These are phyloP conservation scores for Nannizziopsis arthrosporioides DNA, from an alignment of 2,329 filamentous ascomycete genomes.

Conservation along the genomic window DNA sequence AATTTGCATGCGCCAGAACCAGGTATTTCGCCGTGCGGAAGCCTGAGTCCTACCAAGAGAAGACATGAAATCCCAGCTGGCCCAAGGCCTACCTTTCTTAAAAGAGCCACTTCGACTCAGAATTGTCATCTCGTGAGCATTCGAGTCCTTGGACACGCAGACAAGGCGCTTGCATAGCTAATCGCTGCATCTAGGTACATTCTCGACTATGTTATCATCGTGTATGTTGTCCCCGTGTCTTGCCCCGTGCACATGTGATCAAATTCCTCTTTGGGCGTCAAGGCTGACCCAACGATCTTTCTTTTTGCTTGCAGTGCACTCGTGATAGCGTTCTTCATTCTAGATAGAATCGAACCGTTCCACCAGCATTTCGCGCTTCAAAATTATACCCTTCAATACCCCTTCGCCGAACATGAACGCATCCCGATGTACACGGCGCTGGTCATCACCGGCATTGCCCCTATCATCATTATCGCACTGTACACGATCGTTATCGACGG, in stretches of 20 bases:
- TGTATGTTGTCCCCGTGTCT: slow-evolving; percentile 33
- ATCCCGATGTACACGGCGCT: slow-evolving; percentile 42
- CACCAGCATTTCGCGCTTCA: slow-evolving; percentile 47
- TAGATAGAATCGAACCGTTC: slow-evolving; percentile 44
- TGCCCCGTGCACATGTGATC: slow-evolving; percentile 6
- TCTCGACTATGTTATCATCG: slow-evolving; percentile 47
- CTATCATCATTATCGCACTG: slow-evolving; percentile 41
- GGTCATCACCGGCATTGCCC: slow-evolving; percentile 40
- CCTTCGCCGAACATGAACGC: slow-evolving; percentile 45
- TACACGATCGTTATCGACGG: slow-evolving; percentile 50
- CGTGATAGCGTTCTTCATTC: slow-evolving; percentile 40
- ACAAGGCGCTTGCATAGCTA: slow-evolving; percentile 12
- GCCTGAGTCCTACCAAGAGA: not conserved
- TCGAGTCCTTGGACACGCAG: not conserved
- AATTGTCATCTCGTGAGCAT: slow-evolving; percentile 42
- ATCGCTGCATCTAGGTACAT: slow-evolving; percentile 37
- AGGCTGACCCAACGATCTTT: slow-evolving; percentile 4
- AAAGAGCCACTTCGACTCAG: slow-evolving; percentile 41
- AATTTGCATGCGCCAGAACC: not conserved
- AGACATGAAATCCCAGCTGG: slow-evolving; percentile 19
- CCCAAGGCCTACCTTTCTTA: slow-evolving; percentile 41
- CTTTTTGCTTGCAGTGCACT: slow-evolving; percentile 33
- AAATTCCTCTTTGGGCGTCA: slow-evolving; percentile 6
- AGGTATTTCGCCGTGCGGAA: slow-evolving; percentile 3
- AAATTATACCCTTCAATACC: slow-evolving; percentile 48